Conservation (phyloP, 305 asterid species). For the Withania somnifera region DNA sequence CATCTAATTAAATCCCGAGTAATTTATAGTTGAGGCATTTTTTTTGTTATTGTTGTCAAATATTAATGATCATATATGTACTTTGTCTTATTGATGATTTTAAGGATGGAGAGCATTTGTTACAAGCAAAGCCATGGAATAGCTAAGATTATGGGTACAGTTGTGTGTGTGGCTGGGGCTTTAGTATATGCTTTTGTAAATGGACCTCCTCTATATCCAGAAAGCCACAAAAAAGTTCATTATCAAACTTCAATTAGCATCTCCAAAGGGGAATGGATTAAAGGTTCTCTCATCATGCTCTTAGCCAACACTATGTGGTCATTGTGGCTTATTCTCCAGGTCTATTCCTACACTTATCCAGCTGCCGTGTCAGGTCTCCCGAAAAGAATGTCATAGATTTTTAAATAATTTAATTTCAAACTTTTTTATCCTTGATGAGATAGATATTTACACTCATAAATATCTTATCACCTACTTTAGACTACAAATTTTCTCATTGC, state of each 20-base stretch:
- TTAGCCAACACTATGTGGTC: constrained; percentile 30
- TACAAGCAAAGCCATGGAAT: constrained; percentile 29
- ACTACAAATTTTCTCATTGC: too few species aligned
- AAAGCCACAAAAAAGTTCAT: neutral
- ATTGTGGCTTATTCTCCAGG: constrained; percentile 51
- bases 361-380: too few species aligned
- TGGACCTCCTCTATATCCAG: constrained; percentile 33
- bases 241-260: neutral
- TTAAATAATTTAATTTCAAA: too few species aligned
- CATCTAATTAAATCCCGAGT: too few species aligned
- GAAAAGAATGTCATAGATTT: neutral
- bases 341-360: too few species aligned
- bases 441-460: too few species aligned
- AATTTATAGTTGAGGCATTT: too few species aligned
- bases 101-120: constrained; percentile 34
- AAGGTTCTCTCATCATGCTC: constrained; percentile 34
- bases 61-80: neutral
- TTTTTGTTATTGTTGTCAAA: neutral
- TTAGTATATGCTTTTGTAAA: constrained; percentile 40
- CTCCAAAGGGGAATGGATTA: constrained; percentile 38
- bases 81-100: neutral
- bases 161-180: constrained; percentile 41
- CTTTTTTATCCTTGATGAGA: too few species aligned
- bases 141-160: constrained; percentile 34
- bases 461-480: too few species aligned